phyloP scores from a whole-genome alignment of 2,329 filamentous ascomycete genomes.

The Ascochyta lentis region DNA sequence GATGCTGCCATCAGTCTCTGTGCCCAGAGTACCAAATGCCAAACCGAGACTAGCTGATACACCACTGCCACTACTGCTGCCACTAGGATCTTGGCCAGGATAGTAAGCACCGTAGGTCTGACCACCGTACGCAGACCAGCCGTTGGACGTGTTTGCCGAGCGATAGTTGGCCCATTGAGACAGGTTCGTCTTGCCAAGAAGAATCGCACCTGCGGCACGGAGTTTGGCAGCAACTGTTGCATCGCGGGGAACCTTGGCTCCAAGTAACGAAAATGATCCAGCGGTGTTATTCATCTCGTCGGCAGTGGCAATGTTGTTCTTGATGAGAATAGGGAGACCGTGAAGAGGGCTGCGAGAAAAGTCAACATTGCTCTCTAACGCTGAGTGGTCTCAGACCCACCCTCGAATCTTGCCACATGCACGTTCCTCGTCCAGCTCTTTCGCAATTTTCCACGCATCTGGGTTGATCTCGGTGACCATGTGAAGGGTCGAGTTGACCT shows the following conservation, averaged over 20 bases:
- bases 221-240: conserved; percentile 66
- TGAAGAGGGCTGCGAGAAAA: conserved; percentile 59
- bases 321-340: conserved; percentile 70
- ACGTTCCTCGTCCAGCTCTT: conserved; percentile 57
- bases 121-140: conserved; percentile 70
- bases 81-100: conserved; percentile 63
- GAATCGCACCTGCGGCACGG: conserved; percentile 65
- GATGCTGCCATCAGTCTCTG: conserved; percentile 70
- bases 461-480: conserved; percentile 63
- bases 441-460: conserved; percentile 60
- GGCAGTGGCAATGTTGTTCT: conserved; percentile 70
- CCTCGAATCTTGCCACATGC: conserved; percentile 55
- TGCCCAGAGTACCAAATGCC: conserved; percentile 64
- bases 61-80: conserved; percentile 59
- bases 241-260: conserved; percentile 64
- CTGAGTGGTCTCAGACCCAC: conserved; percentile 29
- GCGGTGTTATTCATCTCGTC: conserved; percentile 70
- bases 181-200: conserved; percentile 71
- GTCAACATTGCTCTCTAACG: conserved; percentile 1
- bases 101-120: conserved; percentile 69
- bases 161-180: conserved; percentile 71
- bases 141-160: conserved; percentile 63
- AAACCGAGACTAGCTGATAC: conserved; percentile 67
- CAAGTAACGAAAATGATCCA: conserved; percentile 68
- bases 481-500: conserved; percentile 61